These are phyloP conservation scores for Ceratobasidium sp. DNA, from an alignment of 1,284 basidiomycete species.

Conservation along the genomic window DNA sequence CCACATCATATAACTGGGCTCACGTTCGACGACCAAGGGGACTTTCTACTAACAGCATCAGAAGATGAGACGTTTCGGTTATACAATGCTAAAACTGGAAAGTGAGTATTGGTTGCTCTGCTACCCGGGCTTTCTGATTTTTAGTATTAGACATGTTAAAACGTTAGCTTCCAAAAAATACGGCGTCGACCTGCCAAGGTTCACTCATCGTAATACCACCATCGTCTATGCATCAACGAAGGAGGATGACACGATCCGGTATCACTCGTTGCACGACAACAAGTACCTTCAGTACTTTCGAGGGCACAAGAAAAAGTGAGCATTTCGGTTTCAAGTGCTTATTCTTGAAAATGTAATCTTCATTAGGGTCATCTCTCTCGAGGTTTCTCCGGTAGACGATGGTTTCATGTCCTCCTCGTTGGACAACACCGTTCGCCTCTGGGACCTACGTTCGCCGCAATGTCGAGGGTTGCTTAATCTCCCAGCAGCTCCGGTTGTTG, in stretches of 20 bases:
- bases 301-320: constrained; percentile 84
- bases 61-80: constrained; percentile 94
- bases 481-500: constrained; percentile 83
- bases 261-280: constrained; percentile 96
- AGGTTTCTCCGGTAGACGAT: constrained; percentile 94
- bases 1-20: constrained; percentile 87
- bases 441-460: constrained; percentile 88
- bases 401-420: constrained; percentile 95
- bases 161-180: constrained; percentile 95
- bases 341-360: background rate
- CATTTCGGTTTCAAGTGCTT: background rate
- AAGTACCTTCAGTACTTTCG: constrained; percentile 96
- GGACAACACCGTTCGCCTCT: constrained; percentile 95
- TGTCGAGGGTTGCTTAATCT: constrained; percentile 81
- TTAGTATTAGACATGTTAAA: constrained; percentile 72
- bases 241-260: constrained; percentile 94
- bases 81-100: constrained; percentile 90
- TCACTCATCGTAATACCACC: constrained; percentile 89
- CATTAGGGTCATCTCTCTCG: constrained; percentile 83
- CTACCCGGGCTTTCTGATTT: constrained; percentile 47
- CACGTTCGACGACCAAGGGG: constrained; percentile 91
- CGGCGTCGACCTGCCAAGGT: constrained; percentile 92
- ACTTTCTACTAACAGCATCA: constrained; percentile 86
- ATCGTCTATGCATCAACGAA: constrained; percentile 96
- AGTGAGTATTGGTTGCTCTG: constrained; percentile 71